These are phyloP conservation scores for Panicum hallii DNA, from an alignment of 202 grass and related monocot species.

Conservation along the genomic window DNA sequence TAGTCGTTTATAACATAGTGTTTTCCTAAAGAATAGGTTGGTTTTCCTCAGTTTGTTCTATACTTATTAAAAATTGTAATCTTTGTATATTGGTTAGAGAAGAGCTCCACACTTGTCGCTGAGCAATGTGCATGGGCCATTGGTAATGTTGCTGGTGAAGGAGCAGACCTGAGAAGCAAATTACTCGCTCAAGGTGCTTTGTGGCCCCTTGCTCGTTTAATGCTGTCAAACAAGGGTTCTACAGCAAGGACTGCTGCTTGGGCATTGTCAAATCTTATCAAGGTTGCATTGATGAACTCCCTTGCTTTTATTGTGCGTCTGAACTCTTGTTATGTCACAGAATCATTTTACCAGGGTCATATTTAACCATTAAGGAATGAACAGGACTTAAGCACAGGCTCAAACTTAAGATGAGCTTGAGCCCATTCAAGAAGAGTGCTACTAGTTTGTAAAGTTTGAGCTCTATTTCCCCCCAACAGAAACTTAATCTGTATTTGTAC, in stretches of 20 bases:
- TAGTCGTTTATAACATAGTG: neutral
- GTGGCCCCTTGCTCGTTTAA: slow-evolving; percentile 74
- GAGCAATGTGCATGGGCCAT: slow-evolving; percentile 98
- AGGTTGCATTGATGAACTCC: slow-evolving; percentile 56
- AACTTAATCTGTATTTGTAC: neutral
- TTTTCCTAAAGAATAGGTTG: slow-evolving; percentile 13
- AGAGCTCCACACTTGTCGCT: slow-evolving; percentile 74
- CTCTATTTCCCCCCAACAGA: neutral
- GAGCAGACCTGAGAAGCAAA: slow-evolving; percentile 77
- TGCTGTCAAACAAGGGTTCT: slow-evolving; percentile 80
- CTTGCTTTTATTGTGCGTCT: neutral
- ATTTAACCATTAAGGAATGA: neutral
- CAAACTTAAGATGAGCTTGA: neutral
- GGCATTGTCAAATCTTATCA: slow-evolving; percentile 99
- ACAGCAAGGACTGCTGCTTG: slow-evolving; percentile 85
- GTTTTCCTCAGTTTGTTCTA: slow-evolving; percentile 26
- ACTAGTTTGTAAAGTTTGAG: neutral
- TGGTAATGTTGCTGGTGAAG: slow-evolving; percentile 96
- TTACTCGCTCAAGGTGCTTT: slow-evolving; percentile 90
- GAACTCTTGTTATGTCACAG: slow-evolving; percentile 12
- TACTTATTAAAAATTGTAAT: slow-evolving; percentile 33
- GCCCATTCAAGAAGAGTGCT: neutral
- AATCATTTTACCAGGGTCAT: neutral
- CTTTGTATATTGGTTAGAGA: slow-evolving; percentile 67
- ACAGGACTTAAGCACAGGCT: neutral